A percentile compares a stretch with the other conserved stretches of the same genome.
Evolutionary conservation across 345 rosid species (phyloP).

Genomic region (Eucalyptus pumila): DNA sequence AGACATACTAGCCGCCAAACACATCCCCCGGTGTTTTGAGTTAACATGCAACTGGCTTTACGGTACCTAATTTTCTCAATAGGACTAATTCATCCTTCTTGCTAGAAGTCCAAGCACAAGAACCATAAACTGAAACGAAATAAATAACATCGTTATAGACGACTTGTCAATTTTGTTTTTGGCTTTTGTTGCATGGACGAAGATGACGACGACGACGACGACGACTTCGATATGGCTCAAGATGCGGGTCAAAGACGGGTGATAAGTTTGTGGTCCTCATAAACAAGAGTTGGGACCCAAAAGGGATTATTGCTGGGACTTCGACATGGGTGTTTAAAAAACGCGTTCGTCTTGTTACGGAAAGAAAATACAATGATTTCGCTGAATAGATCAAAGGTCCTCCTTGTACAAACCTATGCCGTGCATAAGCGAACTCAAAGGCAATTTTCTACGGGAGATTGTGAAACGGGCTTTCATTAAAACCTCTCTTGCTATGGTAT

Average conservation of each 20-base stretch:
- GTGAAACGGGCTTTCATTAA: neutral
- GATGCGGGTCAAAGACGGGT: neutral
- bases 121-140: neutral
- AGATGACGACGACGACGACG: neutral
- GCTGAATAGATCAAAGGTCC: neutral
- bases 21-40: neutral
- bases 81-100: neutral
- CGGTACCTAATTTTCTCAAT: neutral
- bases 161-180: neutral
- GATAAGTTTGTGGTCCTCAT: neutral
- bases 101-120: neutral
- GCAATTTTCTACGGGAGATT: neutral
- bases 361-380: neutral
- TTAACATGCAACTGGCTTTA: neutral
- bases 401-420: neutral
- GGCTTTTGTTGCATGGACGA: neutral
- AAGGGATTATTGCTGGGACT: neutral
- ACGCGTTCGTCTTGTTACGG: neutral
- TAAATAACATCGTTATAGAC: neutral
- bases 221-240: neutral
- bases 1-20: neutral
- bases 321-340: neutral
- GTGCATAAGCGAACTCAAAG: neutral
- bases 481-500: neutral
- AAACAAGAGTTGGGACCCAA: neutral